Evolutionary conservation across 1,139 yeast genomes (phyloP).

Genomic region (Protomyces pachydermus): DNA sequence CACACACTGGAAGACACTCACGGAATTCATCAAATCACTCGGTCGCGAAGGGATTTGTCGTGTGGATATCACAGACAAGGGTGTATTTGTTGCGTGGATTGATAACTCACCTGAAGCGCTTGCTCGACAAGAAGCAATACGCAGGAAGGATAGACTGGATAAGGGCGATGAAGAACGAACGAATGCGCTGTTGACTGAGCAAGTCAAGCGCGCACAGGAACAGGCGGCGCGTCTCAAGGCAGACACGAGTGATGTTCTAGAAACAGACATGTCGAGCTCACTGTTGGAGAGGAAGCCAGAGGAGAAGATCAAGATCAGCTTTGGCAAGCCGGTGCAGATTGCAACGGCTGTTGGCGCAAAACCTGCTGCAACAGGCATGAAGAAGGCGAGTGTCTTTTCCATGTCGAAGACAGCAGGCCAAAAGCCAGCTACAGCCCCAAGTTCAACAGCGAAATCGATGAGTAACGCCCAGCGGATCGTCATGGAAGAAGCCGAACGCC

Average conservation of each 20-base stretch:
- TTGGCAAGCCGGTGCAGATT: conserved; percentile 2
- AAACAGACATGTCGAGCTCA: background rate
- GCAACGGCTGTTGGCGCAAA: background rate
- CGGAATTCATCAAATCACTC: conserved; percentile 64
- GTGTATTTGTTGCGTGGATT: conserved; percentile 49
- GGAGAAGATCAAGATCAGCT: conserved; percentile 6
- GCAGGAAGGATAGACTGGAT: conserved; percentile 42
- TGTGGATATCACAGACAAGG: conserved; percentile 49
- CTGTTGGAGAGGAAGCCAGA: conserved; percentile 5
- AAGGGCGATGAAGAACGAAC: conserved; percentile 47
- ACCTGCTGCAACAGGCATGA: background rate
- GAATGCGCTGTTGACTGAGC: conserved; percentile 48
- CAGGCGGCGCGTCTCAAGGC: conserved; percentile 27
- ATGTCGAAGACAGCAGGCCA: conserved; percentile 6
- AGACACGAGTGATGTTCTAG: background rate
- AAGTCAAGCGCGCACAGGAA: conserved; percentile 48
- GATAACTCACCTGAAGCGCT: conserved; percentile 50
- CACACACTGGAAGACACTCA: conserved; percentile 69
- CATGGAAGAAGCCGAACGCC: conserved; percentile 10
- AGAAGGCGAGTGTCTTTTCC: conserved; percentile 8
- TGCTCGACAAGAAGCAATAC: conserved; percentile 41
- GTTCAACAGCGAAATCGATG: background rate
- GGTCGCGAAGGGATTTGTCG: conserved; percentile 56
- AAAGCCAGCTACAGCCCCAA: background rate
- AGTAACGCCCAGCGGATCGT: conserved; percentile 26